These are phyloP conservation scores for Zoysia matrella DNA, from an alignment of 202 grass and related monocot genomes.

Conservation along the genomic window DNA sequence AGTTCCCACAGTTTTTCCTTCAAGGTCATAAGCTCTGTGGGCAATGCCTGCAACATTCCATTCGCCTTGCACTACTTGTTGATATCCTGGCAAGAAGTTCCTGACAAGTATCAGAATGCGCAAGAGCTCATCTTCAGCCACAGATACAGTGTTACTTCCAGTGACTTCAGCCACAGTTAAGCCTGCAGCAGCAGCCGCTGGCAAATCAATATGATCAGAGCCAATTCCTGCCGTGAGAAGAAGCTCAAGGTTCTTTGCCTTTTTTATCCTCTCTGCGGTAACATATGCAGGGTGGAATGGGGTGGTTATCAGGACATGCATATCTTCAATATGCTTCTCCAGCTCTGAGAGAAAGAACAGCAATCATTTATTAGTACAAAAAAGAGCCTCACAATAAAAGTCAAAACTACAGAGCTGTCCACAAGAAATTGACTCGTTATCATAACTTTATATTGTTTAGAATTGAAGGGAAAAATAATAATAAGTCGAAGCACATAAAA, in stretches of 20 bases:
- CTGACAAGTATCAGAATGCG: conserved; percentile 80
- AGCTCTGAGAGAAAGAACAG: conserved; percentile 59
- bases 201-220: conserved; percentile 91
- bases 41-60: conserved; percentile 93
- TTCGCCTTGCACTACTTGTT: conserved; percentile 84
- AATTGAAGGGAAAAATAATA: not conserved
- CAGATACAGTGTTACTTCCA: conserved; percentile 86
- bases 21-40: conserved; percentile 91
- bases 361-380: conserved; percentile 16
- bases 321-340: conserved; percentile 91
- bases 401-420: no score
- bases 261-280: conserved; percentile 85
- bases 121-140: conserved; percentile 96
- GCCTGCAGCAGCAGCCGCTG: conserved; percentile 75
- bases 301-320: conserved; percentile 90
- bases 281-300: conserved; percentile 97
- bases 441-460: not conserved
- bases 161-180: conserved; percentile 94
- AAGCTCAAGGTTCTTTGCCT: conserved; percentile 84
- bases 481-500: not conserved
- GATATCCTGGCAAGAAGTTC: conserved; percentile 93
- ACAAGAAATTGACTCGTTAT: not conserved
- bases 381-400: not conserved
- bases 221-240: conserved; percentile 94
- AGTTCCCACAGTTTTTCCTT: conserved; percentile 89